phyloP scores from a whole-genome alignment of 73 alveolate genomes.

The Tetrahymena borealis region DNA sequence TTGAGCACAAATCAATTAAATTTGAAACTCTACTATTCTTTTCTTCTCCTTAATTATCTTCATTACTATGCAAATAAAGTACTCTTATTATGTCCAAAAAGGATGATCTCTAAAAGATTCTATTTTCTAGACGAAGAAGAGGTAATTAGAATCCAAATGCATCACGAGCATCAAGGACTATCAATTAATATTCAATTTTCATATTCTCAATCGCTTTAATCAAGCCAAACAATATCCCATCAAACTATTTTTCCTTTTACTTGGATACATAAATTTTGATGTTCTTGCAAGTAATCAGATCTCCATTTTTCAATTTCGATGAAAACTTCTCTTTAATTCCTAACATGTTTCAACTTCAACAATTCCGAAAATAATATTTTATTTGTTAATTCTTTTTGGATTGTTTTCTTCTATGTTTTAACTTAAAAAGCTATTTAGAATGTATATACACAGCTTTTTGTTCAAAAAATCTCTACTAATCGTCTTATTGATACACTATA shows the following conservation, averaged over 20 bases:
- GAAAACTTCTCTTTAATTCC: background rate
- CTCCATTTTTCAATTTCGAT: background rate
- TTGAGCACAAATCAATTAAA: background rate
- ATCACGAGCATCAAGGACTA: background rate
- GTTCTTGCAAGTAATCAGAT: background rate
- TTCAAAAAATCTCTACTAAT: background rate
- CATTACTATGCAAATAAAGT: background rate
- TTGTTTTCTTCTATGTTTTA: background rate
- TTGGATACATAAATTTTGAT: background rate
- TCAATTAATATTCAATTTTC: background rate
- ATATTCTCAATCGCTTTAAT: background rate
- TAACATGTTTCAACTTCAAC: background rate
- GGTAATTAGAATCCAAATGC: background rate
- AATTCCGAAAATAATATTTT: background rate
- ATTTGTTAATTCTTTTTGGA: background rate
- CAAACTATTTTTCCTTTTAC: background rate
- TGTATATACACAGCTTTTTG: background rate
- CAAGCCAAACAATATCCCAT: background rate
- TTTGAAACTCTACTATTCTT: slow-evolving; percentile 1
- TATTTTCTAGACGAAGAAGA: background rate
- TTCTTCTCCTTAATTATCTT: background rate
- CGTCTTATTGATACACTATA: background rate
- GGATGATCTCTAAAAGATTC: background rate
- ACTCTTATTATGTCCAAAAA: background rate
- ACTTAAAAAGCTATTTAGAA: background rate